Evolutionary conservation across 2,329 filamentous ascomycete genomes (phyloP).

Genomic region (Fusarium nurragi): DNA sequence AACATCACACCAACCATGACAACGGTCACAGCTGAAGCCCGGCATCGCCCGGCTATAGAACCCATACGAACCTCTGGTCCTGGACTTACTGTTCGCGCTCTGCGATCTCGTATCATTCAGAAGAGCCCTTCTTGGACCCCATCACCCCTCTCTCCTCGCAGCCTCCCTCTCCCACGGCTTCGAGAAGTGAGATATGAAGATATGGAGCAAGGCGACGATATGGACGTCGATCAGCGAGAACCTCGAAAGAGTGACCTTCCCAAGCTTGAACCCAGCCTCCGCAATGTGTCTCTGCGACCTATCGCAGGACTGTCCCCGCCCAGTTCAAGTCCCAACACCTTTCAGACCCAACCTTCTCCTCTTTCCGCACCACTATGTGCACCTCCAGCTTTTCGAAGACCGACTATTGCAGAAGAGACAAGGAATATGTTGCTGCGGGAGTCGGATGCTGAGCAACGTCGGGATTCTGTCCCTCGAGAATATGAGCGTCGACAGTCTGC

Average conservation of each 20-base stretch:
- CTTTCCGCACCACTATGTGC: slow-evolving; percentile 36
- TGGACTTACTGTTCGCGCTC: slow-evolving; percentile 18
- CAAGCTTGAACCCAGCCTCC: slow-evolving; percentile 13
- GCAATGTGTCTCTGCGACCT: slow-evolving; percentile 29
- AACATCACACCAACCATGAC: slow-evolving; percentile 25
- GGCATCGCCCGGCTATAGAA: slow-evolving; percentile 35
- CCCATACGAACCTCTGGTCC: slow-evolving; percentile 39
- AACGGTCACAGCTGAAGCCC: slow-evolving; percentile 22
- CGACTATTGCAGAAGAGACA: slow-evolving; percentile 36
- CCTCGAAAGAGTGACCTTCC: slow-evolving; percentile 9
- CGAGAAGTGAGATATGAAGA: slow-evolving; percentile 31
- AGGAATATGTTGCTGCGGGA: slow-evolving; percentile 31
- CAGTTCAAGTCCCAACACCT: slow-evolving; percentile 8
- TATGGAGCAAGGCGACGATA: slow-evolving; percentile 32
- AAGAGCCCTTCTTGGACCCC: slow-evolving; percentile 38
- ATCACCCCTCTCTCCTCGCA: slow-evolving; percentile 36
- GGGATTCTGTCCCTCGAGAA: background rate
- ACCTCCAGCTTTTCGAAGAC: slow-evolving; percentile 7
- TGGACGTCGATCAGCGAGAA: slow-evolving; percentile 25
- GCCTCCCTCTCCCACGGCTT: slow-evolving; percentile 25
- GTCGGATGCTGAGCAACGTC: background rate
- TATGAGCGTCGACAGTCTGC: slow-evolving; percentile 37
- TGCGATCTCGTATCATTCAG: slow-evolving; percentile 21
- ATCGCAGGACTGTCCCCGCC: slow-evolving; percentile 20
- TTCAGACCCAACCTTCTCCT: slow-evolving; percentile 25